Conservation (phyloP, 192 early-diverging fungal genomes). For the Fimicolochytrium jonesii region DNA sequence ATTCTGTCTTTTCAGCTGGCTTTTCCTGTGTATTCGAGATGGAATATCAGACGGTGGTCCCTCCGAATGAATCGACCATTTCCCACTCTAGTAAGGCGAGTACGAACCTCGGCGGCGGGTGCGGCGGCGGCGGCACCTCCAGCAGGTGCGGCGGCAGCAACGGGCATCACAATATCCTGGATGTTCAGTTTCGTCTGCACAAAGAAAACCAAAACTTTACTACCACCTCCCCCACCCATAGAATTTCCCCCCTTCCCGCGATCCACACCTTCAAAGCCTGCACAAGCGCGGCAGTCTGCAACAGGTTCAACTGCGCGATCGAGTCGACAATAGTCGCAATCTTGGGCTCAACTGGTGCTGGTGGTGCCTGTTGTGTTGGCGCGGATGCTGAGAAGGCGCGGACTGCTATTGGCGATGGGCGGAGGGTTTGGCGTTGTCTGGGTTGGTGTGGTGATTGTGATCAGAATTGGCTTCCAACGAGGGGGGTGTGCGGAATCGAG, state of each 20-base stretch:
- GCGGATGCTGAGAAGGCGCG: constrained; percentile 21
- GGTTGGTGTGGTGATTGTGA: no score
- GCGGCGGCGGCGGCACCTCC: constrained; percentile 58
- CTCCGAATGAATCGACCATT: not conserved
- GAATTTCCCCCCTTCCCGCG: constrained; percentile 1
- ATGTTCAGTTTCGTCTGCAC: constrained; percentile 82
- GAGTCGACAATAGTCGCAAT: constrained; percentile 81
- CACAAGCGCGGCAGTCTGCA: constrained; percentile 91
- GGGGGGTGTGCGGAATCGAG: no score
- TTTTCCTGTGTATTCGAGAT: constrained; percentile 85
- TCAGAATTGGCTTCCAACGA: no score
- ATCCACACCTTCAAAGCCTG: constrained; percentile 81
- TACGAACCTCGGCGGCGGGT: constrained; percentile 48
- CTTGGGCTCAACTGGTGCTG: constrained; percentile 44
- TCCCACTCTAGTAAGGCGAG: no score
- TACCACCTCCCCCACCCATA: no score
- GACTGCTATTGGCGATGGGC: not conserved
- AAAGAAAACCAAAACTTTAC: no score
- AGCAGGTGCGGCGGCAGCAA: constrained; percentile 61
- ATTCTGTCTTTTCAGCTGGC: constrained; percentile 85
- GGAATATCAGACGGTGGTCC: not conserved
- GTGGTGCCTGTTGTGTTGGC: not conserved
- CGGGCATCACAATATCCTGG: constrained; percentile 82
- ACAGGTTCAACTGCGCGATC: constrained; percentile 85
- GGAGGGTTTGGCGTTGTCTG: no score